These are phyloP conservation scores for Epichloe sibirici DNA, from an alignment of 2,329 filamentous ascomycete species.

Conservation along the genomic window DNA sequence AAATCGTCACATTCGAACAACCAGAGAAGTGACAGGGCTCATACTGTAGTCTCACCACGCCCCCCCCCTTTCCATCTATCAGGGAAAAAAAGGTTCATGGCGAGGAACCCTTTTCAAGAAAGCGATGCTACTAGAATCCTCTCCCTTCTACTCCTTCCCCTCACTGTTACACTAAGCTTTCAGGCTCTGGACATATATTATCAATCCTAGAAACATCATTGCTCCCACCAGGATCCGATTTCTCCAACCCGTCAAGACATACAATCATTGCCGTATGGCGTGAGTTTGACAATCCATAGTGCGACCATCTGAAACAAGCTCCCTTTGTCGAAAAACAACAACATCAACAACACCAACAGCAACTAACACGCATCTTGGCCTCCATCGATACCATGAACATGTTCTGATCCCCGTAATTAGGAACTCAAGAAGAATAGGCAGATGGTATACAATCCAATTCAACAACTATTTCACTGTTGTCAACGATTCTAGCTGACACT, in stretches of 20 bases:
- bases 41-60: not conserved
- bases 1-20: slow-evolving; percentile 1
- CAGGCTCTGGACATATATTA: not conserved
- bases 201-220: not conserved
- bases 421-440: not conserved
- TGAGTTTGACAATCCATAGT: no score
- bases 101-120: not conserved
- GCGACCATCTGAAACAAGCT: no score
- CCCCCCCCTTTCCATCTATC: not conserved
- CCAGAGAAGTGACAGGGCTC: slow-evolving; percentile 2
- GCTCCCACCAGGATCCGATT: no score
- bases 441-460: not conserved
- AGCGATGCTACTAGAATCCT: not conserved
- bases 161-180: no score
- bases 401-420: no score
- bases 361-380: no score
- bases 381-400: no score
- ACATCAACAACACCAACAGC: no score
- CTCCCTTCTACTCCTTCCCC: not conserved
- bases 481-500: not conserved
- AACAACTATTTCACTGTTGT: not conserved
- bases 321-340: no score
- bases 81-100: not conserved
- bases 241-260: no score
- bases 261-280: no score